Percentiles rank a stretch among this genome's conserved stretches.
Evolutionary conservation across 2,329 filamentous ascomycete species (phyloP).

Genomic region (Alternaria burnsii): DNA sequence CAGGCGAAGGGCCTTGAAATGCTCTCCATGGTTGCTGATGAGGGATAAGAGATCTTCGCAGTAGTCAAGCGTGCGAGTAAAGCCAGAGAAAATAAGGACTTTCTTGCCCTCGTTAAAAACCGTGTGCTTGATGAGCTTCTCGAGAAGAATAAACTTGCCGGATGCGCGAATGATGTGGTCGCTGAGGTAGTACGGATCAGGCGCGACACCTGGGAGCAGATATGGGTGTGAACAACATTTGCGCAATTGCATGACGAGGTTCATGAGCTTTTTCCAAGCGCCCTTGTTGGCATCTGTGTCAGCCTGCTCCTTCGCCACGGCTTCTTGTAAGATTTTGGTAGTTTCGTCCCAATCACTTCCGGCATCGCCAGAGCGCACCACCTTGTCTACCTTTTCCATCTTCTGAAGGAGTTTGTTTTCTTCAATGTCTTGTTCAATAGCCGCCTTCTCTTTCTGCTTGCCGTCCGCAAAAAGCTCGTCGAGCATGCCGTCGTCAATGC

Average conservation of each 20-base stretch:
- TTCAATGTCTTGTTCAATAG: constrained; percentile 49
- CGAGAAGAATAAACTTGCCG: constrained; percentile 65
- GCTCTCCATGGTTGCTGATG: constrained; percentile 52
- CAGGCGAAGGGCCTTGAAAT: constrained; percentile 59
- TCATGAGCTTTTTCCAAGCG: constrained; percentile 62
- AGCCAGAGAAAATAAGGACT: constrained; percentile 65
- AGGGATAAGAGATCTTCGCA: constrained; percentile 61
- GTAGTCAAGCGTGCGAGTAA: constrained; percentile 61
- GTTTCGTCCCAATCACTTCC: constrained; percentile 67
- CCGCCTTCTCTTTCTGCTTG: constrained; percentile 55
- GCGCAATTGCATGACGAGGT: constrained; percentile 64
- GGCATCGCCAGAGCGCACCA: constrained; percentile 19
- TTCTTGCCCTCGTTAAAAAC: constrained; percentile 62
- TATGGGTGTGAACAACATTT: constrained; percentile 67
- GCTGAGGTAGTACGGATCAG: constrained; percentile 57
- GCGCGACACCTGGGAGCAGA: constrained; percentile 57
- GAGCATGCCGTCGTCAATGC: constrained; percentile 60
- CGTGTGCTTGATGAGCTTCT: constrained; percentile 60
- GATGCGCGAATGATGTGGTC: constrained; percentile 61
- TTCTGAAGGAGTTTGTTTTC: constrained; percentile 46
- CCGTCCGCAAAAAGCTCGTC: constrained; percentile 62
- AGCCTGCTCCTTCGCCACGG: constrained; percentile 62
- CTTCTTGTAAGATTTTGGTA: constrained; percentile 95
- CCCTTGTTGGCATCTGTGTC: constrained; percentile 43
- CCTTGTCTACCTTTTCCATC: constrained; percentile 46